Base-by-base conservation (phyloP, 2,329 filamentous ascomycete genomes). In the Incumbomyces delicatus region DNA sequence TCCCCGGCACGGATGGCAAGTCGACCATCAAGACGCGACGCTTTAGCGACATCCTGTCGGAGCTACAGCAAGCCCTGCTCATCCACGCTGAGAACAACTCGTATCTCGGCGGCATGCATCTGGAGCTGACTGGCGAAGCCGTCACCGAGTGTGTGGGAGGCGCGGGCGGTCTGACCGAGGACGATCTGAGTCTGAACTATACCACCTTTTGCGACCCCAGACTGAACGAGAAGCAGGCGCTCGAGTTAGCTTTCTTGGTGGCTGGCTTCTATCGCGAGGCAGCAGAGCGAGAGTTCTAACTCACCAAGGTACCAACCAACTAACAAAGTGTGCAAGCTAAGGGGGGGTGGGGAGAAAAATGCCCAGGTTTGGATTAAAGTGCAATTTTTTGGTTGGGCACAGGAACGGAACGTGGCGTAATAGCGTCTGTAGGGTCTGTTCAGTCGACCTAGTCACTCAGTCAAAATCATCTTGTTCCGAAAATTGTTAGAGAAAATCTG, bases 71-170 rank as follows among this genome's bases (percentile, higher is more conserved):
- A 59, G 89, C 89, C 1, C 74, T 96, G 42, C 74, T 77, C 53
- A 88, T 96, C 42, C 92, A 98, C 66, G 83, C 84, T 59, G 76
- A 87, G 52, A 76, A 87, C 53, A 81, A 82, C 17, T 94, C 85
- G 52, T 92, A 90, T 68, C 76, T 98, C 0, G 92, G 92, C 32
- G 92, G 92, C 43, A 85, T 96, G 59, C 92, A 98, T 67, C 76
- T 98, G 6, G 92, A 98, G 67, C 73, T 98, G 39, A 98, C 92
- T 0, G 92, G 90, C 6, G 92, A 98, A 60, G 86, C 88, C 6
- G 92, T 98, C 8, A 98, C 92, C 0, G 92, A 98, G 69, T 98
- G 92, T 60, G 78, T 94, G 1, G 88, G 92, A 47, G 92, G 92
- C 16, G 90, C 87, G 53, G 87, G 87, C 61, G 86, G 84, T 0